Percentiles rank a stretch among this genome's conserved stretches.
Evolutionary conservation across 345 rosid species (phyloP).

Genomic region (Nasturtium officinale): DNA sequence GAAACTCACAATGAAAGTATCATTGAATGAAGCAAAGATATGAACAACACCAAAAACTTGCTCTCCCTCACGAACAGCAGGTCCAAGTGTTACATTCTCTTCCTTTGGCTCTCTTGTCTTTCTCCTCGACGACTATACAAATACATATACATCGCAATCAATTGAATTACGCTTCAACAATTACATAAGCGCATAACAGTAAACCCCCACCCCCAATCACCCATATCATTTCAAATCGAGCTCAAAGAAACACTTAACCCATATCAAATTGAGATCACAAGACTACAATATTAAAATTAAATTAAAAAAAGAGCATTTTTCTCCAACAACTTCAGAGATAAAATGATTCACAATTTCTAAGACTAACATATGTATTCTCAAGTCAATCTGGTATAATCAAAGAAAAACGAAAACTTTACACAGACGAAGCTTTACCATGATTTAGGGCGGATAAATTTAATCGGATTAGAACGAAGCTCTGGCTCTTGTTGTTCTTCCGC

Average conservation of each 20-base stretch:
- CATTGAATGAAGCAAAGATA: slow-evolving; percentile 77
- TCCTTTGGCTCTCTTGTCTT: slow-evolving; percentile 80
- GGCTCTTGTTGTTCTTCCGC: slow-evolving; percentile 1
- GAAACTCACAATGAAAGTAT: slow-evolving; percentile 66
- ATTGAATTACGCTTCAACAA: neutral
- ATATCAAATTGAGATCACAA: neutral
- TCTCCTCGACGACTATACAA: slow-evolving; percentile 72
- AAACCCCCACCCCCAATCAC: too few relatives aligned
- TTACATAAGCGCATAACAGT: neutral
- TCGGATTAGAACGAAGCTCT: neutral
- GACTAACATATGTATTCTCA: neutral
- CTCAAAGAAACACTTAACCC: neutral
- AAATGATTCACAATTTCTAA: neutral
- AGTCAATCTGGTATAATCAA: neutral
- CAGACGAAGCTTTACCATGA: slow-evolving; percentile 31
- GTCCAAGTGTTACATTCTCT: slow-evolving; percentile 73
- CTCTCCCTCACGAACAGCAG: slow-evolving; percentile 78
- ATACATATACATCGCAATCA: neutral
- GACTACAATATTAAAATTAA: neutral
- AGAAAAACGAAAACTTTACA: neutral
- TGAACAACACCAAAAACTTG: slow-evolving; percentile 78
- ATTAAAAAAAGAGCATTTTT: neutral
- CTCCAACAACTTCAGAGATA: neutral
- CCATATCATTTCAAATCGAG: neutral
- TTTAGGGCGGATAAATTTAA: neutral